Conservation (phyloP, 1,284 basidiomycete species). For the Ceratobasidium papillatum region DNA sequence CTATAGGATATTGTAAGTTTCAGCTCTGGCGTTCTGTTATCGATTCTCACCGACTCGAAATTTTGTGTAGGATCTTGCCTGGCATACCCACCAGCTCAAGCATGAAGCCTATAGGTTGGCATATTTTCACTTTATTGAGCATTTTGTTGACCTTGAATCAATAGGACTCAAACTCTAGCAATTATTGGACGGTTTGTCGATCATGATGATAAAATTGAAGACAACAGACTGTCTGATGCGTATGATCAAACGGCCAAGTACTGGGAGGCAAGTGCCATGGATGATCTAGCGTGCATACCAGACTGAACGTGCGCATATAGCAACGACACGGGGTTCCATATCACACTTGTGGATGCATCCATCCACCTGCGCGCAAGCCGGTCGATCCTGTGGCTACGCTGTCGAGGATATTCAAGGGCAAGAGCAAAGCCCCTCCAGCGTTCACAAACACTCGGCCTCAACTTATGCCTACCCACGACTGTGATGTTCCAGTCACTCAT, state of each 20-base stretch:
- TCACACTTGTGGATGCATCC: slow-evolving; percentile 43
- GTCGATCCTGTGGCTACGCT: slow-evolving; percentile 20
- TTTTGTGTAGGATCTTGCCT: slow-evolving; percentile 53
- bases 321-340: slow-evolving; percentile 36
- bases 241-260: slow-evolving; percentile 48
- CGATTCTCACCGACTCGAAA: no score
- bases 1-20: slow-evolving; percentile 39
- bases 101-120: slow-evolving; percentile 49
- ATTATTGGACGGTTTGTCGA: slow-evolving; percentile 44
- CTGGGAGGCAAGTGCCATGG: slow-evolving; percentile 45
- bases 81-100: slow-evolving; percentile 61
- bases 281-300: background rate
- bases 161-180: slow-evolving; percentile 36
- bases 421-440: slow-evolving; percentile 24
- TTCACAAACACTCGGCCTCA: slow-evolving; percentile 44
- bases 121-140: background rate
- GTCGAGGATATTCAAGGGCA: slow-evolving; percentile 18
- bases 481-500: slow-evolving; percentile 46
- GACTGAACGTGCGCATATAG: slow-evolving; percentile 26
- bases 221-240: slow-evolving; percentile 45
- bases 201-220: slow-evolving; percentile 50
- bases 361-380: slow-evolving; percentile 14
- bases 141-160: background rate
- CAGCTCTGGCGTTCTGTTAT: background rate
- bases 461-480: slow-evolving; percentile 41